A percentile compares a stretch with the other conserved stretches of the same genome.
Evolutionary conservation across 768 basidiomycete genomes (phyloP).

Genomic region (Mycena haematopus): DNA sequence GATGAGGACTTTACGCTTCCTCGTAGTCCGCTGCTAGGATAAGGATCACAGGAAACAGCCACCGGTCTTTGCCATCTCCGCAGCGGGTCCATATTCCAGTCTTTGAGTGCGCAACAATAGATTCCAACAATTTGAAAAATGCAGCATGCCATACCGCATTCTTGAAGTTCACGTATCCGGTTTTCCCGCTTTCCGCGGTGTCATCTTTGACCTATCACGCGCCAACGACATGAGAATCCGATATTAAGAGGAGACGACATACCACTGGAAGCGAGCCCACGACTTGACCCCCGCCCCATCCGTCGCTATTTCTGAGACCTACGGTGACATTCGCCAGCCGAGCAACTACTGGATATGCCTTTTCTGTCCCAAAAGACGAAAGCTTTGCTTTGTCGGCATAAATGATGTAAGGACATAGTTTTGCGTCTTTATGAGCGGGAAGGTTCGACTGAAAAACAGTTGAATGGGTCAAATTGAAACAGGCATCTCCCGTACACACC

Average conservation of each 20-base stretch:
- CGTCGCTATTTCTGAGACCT: constrained; percentile 23
- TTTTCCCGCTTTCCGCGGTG: not conserved
- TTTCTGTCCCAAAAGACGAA: constrained; percentile 27
- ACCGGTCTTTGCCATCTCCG: not conserved
- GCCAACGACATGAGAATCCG: not conserved
- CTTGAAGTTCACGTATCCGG: not conserved
- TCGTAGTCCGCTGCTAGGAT: not conserved
- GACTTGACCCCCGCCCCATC: constrained; percentile 30
- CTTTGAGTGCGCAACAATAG: not conserved
- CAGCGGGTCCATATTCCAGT: not conserved
- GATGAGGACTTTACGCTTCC: constrained; percentile 44
- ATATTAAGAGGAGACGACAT: constrained; percentile 19
- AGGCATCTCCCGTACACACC: constrained; percentile 32
- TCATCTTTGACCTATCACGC: not conserved
- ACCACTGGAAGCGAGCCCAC: constrained; percentile 32
- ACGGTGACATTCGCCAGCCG: constrained; percentile 24
- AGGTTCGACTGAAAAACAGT: not conserved
- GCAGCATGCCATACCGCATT: not conserved
- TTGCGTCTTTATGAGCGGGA: constrained; percentile 11
- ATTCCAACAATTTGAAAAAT: not conserved
- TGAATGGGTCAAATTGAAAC: not conserved
- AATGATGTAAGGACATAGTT: constrained; percentile 31
- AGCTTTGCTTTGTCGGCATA: constrained; percentile 34
- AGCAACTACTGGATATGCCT: constrained; percentile 31
- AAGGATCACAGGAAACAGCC: not conserved